phyloP scores from a whole-genome alignment of 352 stramenopile species.

The Pythium graminicola region DNA sequence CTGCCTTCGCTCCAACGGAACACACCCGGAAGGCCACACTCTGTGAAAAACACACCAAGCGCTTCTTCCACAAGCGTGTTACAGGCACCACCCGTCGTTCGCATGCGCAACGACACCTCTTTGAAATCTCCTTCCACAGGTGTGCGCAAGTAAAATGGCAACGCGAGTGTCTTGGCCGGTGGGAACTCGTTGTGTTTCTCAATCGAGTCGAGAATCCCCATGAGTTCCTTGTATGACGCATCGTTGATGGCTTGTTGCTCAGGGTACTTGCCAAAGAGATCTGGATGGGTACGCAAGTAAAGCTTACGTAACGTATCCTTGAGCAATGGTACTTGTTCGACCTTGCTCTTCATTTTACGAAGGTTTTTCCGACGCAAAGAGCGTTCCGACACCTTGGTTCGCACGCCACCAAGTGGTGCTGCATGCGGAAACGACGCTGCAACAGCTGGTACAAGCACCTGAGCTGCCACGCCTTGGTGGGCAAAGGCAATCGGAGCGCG shows the following conservation, averaged over 20 bases:
- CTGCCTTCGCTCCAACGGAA: constrained; percentile 72
- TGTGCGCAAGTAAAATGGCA: constrained; percentile 72
- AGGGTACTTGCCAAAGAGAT: constrained; percentile 70
- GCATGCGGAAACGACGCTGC: constrained; percentile 4
- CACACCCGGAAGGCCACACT: constrained; percentile 50
- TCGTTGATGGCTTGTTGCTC: constrained; percentile 58
- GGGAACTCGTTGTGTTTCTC: constrained; percentile 75
- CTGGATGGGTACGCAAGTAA: constrained; percentile 73
- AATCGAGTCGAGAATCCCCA: constrained; percentile 76
- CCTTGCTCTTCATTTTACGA: constrained; percentile 70
- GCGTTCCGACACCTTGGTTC: constrained; percentile 67
- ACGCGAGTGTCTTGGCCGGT: constrained; percentile 54
- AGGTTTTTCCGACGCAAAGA: constrained; percentile 65
- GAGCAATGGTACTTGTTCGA: constrained; percentile 48
- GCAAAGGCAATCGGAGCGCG: constrained; percentile 3
- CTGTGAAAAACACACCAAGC: constrained; percentile 59
- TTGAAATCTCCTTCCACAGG: constrained; percentile 62
- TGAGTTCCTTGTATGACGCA: constrained; percentile 73
- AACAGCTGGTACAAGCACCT: constrained; percentile 3
- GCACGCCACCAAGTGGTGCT: constrained; percentile 26
- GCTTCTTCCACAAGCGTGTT: constrained; percentile 73
- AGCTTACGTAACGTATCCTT: constrained; percentile 77
- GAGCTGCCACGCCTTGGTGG: background rate
- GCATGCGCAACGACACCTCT: constrained; percentile 52
- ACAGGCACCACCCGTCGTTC: constrained; percentile 67